phyloP scores from a whole-genome alignment of 1,139 yeast species.

The Oligophagozyma castellii region DNA sequence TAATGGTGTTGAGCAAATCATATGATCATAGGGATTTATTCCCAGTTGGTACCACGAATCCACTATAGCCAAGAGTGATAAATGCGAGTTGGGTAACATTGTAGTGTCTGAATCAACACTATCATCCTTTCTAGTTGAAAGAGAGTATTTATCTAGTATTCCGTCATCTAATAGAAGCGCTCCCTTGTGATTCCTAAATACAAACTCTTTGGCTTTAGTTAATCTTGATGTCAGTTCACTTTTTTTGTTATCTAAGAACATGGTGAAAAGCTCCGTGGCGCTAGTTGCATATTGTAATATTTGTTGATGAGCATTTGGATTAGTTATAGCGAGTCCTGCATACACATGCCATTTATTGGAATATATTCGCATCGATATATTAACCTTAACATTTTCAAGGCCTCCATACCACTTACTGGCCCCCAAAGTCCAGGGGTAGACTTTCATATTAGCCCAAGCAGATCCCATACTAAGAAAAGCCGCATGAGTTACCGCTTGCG shows the following conservation, averaged over 20 bases:
- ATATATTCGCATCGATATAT: conserved; percentile 77
- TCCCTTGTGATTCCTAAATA: conserved; percentile 44
- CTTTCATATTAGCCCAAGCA: conserved; percentile 76
- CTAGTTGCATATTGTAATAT: conserved; percentile 81
- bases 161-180: conserved; percentile 60
- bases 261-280: conserved; percentile 65
- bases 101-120: conserved; percentile 31
- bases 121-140: conserved; percentile 45
- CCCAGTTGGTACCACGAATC: conserved; percentile 84
- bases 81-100: conserved; percentile 69
- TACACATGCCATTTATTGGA: conserved; percentile 97
- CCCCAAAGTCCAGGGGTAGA: conserved; percentile 66
- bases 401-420: conserved; percentile 73
- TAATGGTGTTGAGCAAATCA: conserved; percentile 88
- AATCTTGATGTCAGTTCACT: conserved; percentile 48
- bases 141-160: conserved; percentile 63
- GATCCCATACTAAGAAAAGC: conserved; percentile 94
- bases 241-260: conserved; percentile 61
- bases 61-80: conserved; percentile 77
- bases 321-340: conserved; percentile 92
- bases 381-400: conserved; percentile 87
- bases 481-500: conserved; percentile 97
- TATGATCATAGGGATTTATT: conserved; percentile 89
- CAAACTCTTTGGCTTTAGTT: conserved; percentile 52
- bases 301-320: conserved; percentile 88